A percentile compares a stretch with the other conserved stretches of the same genome.
Conservation (phyloP, 768 basidiomycete species). For the Pisolithus microcarpus region DNA sequence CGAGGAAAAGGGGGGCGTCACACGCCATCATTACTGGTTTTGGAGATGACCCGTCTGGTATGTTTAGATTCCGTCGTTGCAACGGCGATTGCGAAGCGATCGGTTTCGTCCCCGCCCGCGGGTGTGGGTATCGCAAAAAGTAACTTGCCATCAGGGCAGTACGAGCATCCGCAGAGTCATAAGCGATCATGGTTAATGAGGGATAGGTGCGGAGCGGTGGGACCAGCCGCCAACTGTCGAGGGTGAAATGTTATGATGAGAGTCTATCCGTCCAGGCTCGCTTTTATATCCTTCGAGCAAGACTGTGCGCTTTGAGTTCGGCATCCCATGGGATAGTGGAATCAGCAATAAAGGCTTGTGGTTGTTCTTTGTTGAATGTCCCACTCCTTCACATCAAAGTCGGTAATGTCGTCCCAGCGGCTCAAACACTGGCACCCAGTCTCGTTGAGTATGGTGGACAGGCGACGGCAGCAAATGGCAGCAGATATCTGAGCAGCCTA, state of each 20-base stretch:
- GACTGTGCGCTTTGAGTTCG: constrained; percentile 12
- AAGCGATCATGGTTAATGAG: constrained; percentile 12
- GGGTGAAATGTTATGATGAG: neutral
- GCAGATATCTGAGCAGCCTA: no score
- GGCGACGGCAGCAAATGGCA: no score
- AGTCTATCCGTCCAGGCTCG: neutral
- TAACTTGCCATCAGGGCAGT: constrained; percentile 26
- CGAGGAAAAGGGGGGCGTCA: neutral
- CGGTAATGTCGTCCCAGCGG: no score
- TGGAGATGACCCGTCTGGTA: neutral
- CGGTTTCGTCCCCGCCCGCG: constrained; percentile 11
- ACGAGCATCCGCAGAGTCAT: constrained; percentile 30
- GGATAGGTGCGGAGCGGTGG: neutral
- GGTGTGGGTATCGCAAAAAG: constrained; percentile 15
- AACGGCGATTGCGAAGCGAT: constrained; percentile 1
- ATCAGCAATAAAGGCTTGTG: constrained; percentile 11
- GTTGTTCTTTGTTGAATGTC: constrained; percentile 9
- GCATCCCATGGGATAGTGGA: constrained; percentile 5
- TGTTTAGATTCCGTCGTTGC: constrained; percentile 3
- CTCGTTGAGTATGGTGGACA: no score
- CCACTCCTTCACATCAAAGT: no score
- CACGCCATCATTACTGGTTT: neutral
- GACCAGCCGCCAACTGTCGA: constrained; percentile 8
- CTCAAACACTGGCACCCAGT: no score
- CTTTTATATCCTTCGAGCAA: constrained; percentile 24